Conservation (phyloP, 768 basidiomycete genomes). For the Suillus luteus region DNA sequence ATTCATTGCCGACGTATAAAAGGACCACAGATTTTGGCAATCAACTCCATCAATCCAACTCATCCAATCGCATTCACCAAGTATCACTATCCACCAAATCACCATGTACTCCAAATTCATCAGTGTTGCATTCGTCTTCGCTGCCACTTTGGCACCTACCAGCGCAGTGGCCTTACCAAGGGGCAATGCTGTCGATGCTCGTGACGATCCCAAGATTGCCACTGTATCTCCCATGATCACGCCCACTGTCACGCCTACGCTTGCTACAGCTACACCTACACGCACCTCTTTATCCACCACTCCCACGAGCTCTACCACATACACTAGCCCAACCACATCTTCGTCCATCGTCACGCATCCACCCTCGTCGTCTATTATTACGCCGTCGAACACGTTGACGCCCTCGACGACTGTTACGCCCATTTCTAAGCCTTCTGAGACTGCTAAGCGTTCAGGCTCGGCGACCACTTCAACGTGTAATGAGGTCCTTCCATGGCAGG, state of each 20-base stretch:
- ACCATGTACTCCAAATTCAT: slow-evolving; percentile 8
- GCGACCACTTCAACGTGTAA: background rate
- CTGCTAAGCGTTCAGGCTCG: background rate
- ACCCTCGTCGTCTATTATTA: background rate
- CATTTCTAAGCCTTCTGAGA: background rate
- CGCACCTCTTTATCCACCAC: too few relatives aligned
- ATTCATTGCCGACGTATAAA: background rate
- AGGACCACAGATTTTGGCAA: background rate
- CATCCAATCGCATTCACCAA: background rate
- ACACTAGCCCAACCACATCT: too few relatives aligned
- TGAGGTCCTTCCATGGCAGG: slow-evolving; percentile 23
- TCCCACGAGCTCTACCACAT: too few relatives aligned
- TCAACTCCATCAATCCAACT: background rate
- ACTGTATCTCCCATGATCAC: background rate
- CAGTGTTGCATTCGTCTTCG: background rate
- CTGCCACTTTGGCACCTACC: background rate
- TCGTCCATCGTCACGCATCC: too few relatives aligned
- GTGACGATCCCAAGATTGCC: background rate
- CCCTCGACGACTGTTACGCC: background rate
- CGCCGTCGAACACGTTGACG: background rate
- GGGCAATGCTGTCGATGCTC: background rate
- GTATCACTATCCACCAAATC: background rate
- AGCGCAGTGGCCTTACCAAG: background rate
- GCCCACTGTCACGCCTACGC: background rate
- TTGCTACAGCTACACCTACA: background rate